Conservation (phyloP, 2,329 filamentous ascomycete species). For the Aspergillus sp. region DNA sequence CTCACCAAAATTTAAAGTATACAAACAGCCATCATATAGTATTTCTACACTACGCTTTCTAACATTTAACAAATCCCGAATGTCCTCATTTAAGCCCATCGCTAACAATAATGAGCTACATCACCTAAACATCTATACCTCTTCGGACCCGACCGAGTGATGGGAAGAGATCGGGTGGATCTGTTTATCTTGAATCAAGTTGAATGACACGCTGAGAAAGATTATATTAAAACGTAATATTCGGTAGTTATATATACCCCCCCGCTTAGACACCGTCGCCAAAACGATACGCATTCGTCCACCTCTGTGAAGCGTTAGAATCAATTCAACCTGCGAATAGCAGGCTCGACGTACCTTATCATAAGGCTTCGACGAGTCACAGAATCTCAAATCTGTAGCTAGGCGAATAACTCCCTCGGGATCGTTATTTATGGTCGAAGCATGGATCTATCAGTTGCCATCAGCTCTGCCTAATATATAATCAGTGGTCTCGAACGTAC, state of each 20-base stretch:
- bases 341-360: slow-evolving; percentile 38
- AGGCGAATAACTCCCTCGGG: slow-evolving; percentile 53
- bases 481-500: slow-evolving; percentile 18
- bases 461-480: not conserved
- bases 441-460: slow-evolving; percentile 50
- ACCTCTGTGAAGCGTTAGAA: slow-evolving; percentile 26
- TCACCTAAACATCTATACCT: too few species aligned
- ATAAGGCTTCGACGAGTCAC: slow-evolving; percentile 52
- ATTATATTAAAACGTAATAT: not conserved
- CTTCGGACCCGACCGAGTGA: too few species aligned
- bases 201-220: not conserved
- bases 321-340: not conserved
- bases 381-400: slow-evolving; percentile 58
- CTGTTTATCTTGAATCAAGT: not conserved
- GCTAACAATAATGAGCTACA: too few species aligned
- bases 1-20: too few species aligned
- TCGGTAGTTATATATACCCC: not conserved
- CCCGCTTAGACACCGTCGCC: slow-evolving; percentile 30
- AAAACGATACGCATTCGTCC: slow-evolving; percentile 43
- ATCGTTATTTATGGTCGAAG: slow-evolving; percentile 57
- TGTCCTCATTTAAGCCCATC: too few species aligned
- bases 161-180: too few species aligned
- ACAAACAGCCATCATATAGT: too few species aligned
- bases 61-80: too few species aligned
- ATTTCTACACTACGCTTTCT: too few species aligned